Evolutionary conservation across 768 basidiomycete genomes (phyloP).

Genomic region (Hypholoma sublateritium): DNA sequence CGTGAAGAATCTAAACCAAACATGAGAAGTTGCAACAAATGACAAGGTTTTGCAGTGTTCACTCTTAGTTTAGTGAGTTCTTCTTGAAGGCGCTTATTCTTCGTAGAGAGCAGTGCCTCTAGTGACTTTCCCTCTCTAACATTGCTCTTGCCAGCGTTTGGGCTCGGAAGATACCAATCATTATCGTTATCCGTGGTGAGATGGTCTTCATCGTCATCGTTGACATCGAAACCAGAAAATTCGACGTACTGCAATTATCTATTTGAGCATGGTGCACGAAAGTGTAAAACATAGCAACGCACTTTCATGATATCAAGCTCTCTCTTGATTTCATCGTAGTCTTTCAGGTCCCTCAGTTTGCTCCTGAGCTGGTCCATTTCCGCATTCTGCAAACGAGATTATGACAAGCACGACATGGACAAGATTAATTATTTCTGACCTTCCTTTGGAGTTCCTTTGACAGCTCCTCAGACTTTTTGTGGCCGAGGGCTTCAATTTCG

Average conservation of each 20-base stretch:
- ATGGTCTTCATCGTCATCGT: slow-evolving; percentile 60
- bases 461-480: slow-evolving; percentile 60
- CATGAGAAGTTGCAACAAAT: background rate
- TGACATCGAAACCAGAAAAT: slow-evolving; percentile 81
- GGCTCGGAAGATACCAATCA: slow-evolving; percentile 78
- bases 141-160: slow-evolving; percentile 85
- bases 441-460: slow-evolving; percentile 58
- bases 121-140: slow-evolving; percentile 77
- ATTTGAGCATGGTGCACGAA: background rate
- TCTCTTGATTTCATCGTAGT: slow-evolving; percentile 98
- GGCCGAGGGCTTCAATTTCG: slow-evolving; percentile 45
- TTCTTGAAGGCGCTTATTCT: slow-evolving; percentile 91
- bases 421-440: slow-evolving; percentile 27
- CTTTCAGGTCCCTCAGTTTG: slow-evolving; percentile 69
- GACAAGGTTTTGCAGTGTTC: background rate
- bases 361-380: slow-evolving; percentile 72
- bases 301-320: slow-evolving; percentile 99
- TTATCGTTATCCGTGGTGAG: slow-evolving; percentile 40
- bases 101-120: slow-evolving; percentile 86
- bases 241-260: slow-evolving; percentile 78
- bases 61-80: slow-evolving; percentile 92
- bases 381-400: slow-evolving; percentile 33
- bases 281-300: background rate
- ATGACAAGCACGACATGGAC: background rate
- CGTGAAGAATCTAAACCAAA: slow-evolving; percentile 66